Base-by-base conservation (phyloP, 768 basidiomycete genomes). In the Psilocybe subaeruginosa region DNA sequence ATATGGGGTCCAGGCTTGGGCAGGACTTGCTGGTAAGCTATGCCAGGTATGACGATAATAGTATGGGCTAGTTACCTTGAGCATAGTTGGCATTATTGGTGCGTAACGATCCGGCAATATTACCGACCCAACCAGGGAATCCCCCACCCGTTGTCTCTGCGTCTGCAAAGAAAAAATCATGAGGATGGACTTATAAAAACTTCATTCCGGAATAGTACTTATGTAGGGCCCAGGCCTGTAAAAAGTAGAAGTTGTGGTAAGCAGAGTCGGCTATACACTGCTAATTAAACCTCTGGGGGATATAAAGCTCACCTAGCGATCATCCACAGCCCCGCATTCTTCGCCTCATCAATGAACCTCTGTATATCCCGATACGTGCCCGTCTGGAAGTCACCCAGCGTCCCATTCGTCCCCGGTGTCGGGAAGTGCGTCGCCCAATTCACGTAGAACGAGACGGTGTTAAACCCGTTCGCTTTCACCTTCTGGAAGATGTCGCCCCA, bases 401-500 rank as follows among this genome's bases (percentile, higher is more conserved):
- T 76, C 16, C 66, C 66, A 56, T 80, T 80, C 8, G 81, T 82
- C 33, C 68, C 62, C 0, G 80, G 80, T 0, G 83, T 75, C 11
- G 85, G 85, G 63, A 76, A 84, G 61, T 82, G 80, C 6, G 83
- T 62, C 9, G 85, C 87, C 85, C 86, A 87, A 62, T 83, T 83
- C 27, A 85, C 76, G 64, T 84, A 86, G 71, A 83, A 84, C 1
- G 84, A 86, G 46, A 89, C 82, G 4, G 83, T 78, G 61, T 87
- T 86, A 73, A 86, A 84, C 4, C 85, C 85, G 62, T 83, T 82
- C 27, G 87, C 80, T 63, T 84, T 86, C 57, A 87, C 72, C 66
- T 89, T 89, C 64, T 88, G 78, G 49, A 89, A 81, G 54, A 89
- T 72, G 66, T 89, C 88, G 12, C 74, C 72, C 84, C 85, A 86